Evolutionary conservation across 805 yeast genomes (phyloP), one percentile per base, ranked within the genome.

Genomic region (Kluyveromyces starmeri): DNA sequence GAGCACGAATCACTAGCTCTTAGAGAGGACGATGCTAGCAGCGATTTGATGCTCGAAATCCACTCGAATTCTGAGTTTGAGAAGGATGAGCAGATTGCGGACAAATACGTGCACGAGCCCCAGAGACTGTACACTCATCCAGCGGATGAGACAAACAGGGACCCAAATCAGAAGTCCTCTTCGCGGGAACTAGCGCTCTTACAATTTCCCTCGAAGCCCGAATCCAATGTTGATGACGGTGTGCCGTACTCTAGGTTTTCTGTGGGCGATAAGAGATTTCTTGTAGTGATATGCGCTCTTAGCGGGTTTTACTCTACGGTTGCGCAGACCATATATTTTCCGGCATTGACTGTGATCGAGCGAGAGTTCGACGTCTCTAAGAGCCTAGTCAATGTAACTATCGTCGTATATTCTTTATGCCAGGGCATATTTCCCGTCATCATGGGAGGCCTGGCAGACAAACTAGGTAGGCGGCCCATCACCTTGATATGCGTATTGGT

Each of bases 371-470:
- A 66, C 28, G 70, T 78, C 4, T 47, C 75, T 2, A 72, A 73
- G 30, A 78, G 74, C 35, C 58, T 65, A 36, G 73, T 77, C 35
- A 82, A 84, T 49, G 47, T 81, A 11, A 73, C 94, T 1, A 79
- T 86, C 22, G 86, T 85, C 1, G 77, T 83, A 0, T 85, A 84
- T 47, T 68, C 82, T 34, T 53, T 83, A 8, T 68, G 80, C 36
- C 96, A 85, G 58, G 95, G 94, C 2, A 38, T 83, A 0, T 58
- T 82, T 0, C 96, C 96, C 0, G 68, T 81, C 1, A 51, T 83
- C 11, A 67, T 78, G 51, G 79, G 84, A 0, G 66, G 75, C 4
- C 46, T 83, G 15, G 81, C 89, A 0, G 96, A 85, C 51, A 50
- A 62, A 3, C 38, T 68, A 29, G 95, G 95, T 0, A 68, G 94